These are phyloP conservation scores for Phytophthora citrophthora DNA, from an alignment of 352 stramenopile genomes.

Conservation along the genomic window DNA sequence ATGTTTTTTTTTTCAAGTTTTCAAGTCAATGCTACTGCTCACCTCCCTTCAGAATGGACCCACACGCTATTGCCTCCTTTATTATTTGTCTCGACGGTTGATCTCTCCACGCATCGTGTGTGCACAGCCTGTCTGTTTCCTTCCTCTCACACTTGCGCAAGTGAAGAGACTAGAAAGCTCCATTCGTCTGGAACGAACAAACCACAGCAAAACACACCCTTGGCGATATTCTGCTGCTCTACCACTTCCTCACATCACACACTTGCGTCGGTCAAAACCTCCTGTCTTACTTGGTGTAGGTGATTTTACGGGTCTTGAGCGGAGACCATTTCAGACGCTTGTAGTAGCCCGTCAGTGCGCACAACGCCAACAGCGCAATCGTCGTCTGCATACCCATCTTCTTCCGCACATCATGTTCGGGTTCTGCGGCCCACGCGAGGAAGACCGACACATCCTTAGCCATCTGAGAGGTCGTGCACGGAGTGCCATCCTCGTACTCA, in stretches of 20 bases:
- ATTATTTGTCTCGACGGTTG: constrained; percentile 34
- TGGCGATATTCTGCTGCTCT: constrained; percentile 15
- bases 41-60: constrained; percentile 20
- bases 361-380: constrained; percentile 91
- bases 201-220: constrained; percentile 17
- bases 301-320: constrained; percentile 98
- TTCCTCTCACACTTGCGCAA: constrained; percentile 13
- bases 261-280: constrained; percentile 14
- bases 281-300: constrained; percentile 94
- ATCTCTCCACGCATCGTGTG: constrained; percentile 26
- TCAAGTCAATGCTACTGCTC: constrained; percentile 23
- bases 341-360: constrained; percentile 96
- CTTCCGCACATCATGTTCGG: constrained; percentile 98
- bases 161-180: constrained; percentile 17
- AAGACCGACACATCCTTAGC: constrained; percentile 98
- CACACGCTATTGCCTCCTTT: constrained; percentile 29
- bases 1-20: constrained; percentile 40
- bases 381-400: constrained; percentile 96
- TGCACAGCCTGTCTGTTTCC: constrained; percentile 15
- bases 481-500: constrained; percentile 98
- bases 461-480: constrained; percentile 98
- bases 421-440: constrained; percentile 97
- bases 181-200: constrained; percentile 23
- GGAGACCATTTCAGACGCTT: constrained; percentile 98
- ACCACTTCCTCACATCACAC: constrained; percentile 11